Conservation (phyloP, 2,329 filamentous ascomycete genomes). For the Paecilomyces variotii region DNA sequence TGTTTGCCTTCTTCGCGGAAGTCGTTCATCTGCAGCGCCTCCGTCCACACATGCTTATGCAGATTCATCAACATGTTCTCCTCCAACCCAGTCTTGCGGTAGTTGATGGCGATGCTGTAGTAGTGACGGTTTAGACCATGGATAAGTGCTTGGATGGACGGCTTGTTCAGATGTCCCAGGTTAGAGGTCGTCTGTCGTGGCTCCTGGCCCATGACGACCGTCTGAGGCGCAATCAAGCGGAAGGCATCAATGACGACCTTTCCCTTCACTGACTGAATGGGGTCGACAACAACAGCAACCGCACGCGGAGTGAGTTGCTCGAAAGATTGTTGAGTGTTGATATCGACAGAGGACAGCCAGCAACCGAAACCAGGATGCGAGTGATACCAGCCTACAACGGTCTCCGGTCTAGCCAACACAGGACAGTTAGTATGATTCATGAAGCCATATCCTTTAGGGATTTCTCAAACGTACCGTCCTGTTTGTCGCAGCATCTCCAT, state of each 20-base stretch:
- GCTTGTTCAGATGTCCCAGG: constrained; percentile 95
- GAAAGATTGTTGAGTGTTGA: constrained; percentile 99
- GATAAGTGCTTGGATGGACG: constrained; percentile 97
- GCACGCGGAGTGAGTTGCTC: constrained; percentile 95
- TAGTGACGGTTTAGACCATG: constrained; percentile 98
- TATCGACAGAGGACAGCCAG: constrained; percentile 98
- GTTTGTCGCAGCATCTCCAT: constrained; percentile 99
- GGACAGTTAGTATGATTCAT: constrained; percentile 6
- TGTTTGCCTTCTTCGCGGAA: constrained; percentile 76
- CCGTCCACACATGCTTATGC: constrained; percentile 99
- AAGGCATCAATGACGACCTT: constrained; percentile 99
- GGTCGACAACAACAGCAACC: constrained; percentile 95
- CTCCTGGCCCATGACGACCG: constrained; percentile 95
- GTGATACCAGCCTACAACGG: constrained; percentile 98
- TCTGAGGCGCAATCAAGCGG: constrained; percentile 95
- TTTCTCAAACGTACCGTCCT: constrained; percentile 58
- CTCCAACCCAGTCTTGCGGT: constrained; percentile 92
- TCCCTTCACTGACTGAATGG: constrained; percentile 98
- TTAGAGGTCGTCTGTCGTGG: constrained; percentile 97
- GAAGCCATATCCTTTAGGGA: background rate
- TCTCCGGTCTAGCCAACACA: constrained; percentile 62
- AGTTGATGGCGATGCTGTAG: constrained; percentile 98
- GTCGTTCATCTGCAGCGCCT: constrained; percentile 93
- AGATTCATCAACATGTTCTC: constrained; percentile 99
- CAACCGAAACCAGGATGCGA: constrained; percentile 98